These are phyloP conservation scores for Globisporangium mamillatum DNA, from an alignment of 352 stramenopile genomes.

Conservation along the genomic window DNA sequence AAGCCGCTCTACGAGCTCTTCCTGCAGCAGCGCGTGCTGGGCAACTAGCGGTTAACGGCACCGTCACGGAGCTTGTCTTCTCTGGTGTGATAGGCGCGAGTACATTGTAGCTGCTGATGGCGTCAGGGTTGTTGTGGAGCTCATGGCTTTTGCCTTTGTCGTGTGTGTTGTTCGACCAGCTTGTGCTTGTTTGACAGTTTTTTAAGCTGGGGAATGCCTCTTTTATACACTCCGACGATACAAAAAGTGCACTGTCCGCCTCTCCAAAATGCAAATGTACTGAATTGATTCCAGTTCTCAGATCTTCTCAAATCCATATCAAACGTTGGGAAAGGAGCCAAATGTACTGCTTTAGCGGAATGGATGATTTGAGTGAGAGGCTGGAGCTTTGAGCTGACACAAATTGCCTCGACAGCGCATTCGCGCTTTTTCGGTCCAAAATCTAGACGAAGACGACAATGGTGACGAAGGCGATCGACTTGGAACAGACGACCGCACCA, in stretches of 20 bases:
- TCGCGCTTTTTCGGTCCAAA: neutral
- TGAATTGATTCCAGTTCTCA: neutral
- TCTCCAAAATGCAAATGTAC: neutral
- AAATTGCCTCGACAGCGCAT: neutral
- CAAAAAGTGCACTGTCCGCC: neutral
- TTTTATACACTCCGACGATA: neutral
- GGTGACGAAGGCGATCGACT: neutral
- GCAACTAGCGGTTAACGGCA: neutral
- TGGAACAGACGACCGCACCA: neutral
- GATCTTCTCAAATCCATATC: too few relatives aligned
- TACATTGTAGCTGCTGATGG: neutral
- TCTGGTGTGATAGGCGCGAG: too few relatives aligned
- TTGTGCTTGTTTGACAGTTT: neutral
- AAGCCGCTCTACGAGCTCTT: conserved; percentile 69
- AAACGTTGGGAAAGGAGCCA: neutral
- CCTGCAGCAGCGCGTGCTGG: conserved; percentile 40
- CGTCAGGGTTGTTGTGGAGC: neutral
- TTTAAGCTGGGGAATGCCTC: neutral
- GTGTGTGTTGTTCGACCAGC: neutral
- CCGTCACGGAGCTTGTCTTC: too few relatives aligned
- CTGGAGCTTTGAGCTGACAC: neutral
- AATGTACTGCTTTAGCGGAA: neutral
- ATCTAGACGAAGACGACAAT: neutral
- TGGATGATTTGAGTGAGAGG: neutral
- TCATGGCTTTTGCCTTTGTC: neutral